phyloP scores from a whole-genome alignment of 169 alveolate genomes.

The Besnoitia besnoiti region DNA sequence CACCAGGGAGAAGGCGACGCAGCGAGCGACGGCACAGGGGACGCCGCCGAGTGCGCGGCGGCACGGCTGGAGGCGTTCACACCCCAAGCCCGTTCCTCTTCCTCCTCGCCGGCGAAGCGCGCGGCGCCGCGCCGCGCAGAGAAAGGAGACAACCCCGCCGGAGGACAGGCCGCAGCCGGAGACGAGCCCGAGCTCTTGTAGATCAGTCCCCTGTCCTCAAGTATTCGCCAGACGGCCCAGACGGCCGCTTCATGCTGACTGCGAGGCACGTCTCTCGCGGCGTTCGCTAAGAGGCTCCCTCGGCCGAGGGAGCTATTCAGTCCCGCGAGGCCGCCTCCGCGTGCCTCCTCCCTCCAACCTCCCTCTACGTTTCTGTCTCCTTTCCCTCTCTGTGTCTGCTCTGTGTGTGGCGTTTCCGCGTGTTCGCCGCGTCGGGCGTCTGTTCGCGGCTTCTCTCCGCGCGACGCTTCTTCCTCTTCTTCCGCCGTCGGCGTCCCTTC shows the following conservation, averaged over 20 bases:
- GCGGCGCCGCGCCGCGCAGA: neutral
- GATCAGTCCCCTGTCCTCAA: slow-evolving; percentile 75
- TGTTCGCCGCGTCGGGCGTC: too few relatives aligned
- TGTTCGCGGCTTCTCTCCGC: too few relatives aligned
- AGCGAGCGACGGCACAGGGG: neutral
- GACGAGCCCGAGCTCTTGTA: neutral
- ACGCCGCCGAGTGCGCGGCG: neutral
- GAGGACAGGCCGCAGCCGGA: neutral
- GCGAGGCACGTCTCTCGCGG: too few relatives aligned
- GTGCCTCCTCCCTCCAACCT: too few relatives aligned
- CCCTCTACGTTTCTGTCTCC: too few relatives aligned
- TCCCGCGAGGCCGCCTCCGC: too few relatives aligned
- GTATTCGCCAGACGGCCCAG: slow-evolving; percentile 79
- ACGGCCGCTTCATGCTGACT: slow-evolving; percentile 59
- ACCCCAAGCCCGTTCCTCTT: neutral
- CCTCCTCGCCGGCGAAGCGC: neutral
- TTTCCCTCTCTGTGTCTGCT: too few relatives aligned
- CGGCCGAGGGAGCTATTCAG: too few relatives aligned
- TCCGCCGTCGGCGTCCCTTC: too few relatives aligned
- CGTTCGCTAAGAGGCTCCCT: too few relatives aligned
- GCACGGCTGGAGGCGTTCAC: neutral
- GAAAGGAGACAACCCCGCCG: neutral
- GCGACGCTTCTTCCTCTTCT: too few relatives aligned
- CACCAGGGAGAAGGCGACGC: neutral
- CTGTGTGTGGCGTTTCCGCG: too few relatives aligned